Conservation (phyloP, 352 stramenopile species). For the Pythium sukuiense region DNA sequence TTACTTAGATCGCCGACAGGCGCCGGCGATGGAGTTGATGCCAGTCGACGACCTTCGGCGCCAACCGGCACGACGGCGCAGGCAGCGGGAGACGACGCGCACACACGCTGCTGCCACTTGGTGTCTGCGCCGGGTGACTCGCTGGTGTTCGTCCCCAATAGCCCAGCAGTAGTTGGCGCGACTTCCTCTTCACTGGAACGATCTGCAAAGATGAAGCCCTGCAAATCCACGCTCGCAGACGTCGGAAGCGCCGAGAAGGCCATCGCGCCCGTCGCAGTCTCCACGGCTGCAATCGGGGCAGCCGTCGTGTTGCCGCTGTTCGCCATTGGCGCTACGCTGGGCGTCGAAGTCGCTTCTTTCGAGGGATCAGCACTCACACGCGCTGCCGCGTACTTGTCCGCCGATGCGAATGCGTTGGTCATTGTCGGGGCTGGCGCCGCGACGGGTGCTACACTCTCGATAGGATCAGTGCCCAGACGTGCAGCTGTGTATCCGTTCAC, state of each 20-base stretch:
- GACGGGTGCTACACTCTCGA: no score
- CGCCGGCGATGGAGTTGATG: no score
- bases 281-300: not conserved
- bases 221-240: not conserved
- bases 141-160: no score
- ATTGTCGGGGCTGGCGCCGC: no score
- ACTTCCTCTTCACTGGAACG: not conserved
- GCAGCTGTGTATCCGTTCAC: no score
- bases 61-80: not conserved
- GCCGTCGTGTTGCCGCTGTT: not conserved
- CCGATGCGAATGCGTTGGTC: no score
- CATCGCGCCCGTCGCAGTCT: not conserved
- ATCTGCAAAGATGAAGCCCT: conserved; percentile 1
- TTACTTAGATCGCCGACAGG: not conserved
- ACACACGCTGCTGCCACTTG: conserved; percentile 7
- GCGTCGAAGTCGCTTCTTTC: no score
- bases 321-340: no score
- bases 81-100: not conserved
- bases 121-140: not conserved
- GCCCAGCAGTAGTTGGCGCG: not conserved
- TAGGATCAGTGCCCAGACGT: no score
- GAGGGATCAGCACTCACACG: no score
- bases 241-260: not conserved
- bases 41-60: not conserved
- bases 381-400: no score